These are phyloP conservation scores for Ophiobolus disseminans DNA, from an alignment of 2,329 filamentous ascomycete species.

Conservation along the genomic window DNA sequence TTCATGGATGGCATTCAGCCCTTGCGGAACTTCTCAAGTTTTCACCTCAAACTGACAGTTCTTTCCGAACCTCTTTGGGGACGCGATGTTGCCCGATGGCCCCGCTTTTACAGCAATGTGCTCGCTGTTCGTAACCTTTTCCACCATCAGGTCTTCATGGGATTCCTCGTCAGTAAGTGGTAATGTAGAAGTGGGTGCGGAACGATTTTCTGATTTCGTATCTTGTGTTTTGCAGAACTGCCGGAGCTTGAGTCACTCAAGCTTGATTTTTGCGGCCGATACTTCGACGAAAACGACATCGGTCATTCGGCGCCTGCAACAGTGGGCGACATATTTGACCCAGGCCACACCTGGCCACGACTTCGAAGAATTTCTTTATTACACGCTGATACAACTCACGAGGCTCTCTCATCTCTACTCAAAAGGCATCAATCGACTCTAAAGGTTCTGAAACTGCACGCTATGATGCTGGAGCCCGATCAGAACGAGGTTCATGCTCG, in stretches of 20 bases:
- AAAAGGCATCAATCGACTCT: conserved; percentile 13
- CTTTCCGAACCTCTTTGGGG: no score
- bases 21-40: conserved; percentile 2
- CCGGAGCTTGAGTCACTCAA: conserved; percentile 12
- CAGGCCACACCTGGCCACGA: conserved; percentile 2
- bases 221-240: no score
- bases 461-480: no score
- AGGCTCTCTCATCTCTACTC: conserved; percentile 9
- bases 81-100: no score
- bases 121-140: no score
- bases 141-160: not conserved
- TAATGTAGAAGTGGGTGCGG: no score
- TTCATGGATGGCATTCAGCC: no score
- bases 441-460: conserved; percentile 14
- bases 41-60: conserved; percentile 6
- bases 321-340: not conserved
- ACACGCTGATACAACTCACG: conserved; percentile 7
- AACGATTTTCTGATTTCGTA: no score
- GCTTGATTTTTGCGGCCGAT: conserved; percentile 5
- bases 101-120: no score
- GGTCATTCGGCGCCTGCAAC: not conserved
- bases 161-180: not conserved
- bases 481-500: no score
- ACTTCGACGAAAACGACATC: no score
- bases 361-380: conserved; percentile 15